Conservation (phyloP, 306 rosid genomes). For the Cucurbita pepo region DNA sequence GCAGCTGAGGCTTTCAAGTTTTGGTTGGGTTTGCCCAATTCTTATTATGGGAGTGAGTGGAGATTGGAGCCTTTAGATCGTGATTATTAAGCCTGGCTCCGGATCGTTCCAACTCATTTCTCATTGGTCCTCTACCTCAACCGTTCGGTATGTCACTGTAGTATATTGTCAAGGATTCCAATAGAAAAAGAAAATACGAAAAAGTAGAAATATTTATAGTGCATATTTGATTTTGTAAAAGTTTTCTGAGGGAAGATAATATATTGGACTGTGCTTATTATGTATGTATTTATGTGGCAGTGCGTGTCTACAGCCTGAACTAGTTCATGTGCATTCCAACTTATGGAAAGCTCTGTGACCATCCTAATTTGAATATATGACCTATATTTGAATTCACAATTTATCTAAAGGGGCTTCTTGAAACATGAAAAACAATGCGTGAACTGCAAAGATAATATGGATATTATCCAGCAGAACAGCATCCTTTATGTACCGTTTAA, state of each 20-base stretch:
- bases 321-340: background rate
- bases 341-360: background rate
- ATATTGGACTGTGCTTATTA: background rate
- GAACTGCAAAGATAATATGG: background rate
- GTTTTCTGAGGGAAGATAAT: background rate
- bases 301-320: background rate
- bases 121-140: slow-evolving; percentile 7
- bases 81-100: slow-evolving; percentile 22
- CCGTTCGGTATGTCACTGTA: slow-evolving; percentile 5
- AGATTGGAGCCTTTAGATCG: slow-evolving; percentile 59
- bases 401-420: background rate
- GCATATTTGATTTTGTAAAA: background rate
- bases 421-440: background rate
- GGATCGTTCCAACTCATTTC: slow-evolving; percentile 12
- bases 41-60: slow-evolving; percentile 97
- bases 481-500: background rate
- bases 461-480: background rate
- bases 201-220: background rate
- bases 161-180: background rate
- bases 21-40: slow-evolving; percentile 93
- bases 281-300: background rate
- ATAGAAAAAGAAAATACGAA: background rate
- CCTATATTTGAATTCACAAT: background rate
- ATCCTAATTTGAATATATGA: background rate
- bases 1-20: slow-evolving; percentile 99